These are phyloP conservation scores for Pythium aquatile DNA, from an alignment of 352 stramenopile species.

Conservation along the genomic window DNA sequence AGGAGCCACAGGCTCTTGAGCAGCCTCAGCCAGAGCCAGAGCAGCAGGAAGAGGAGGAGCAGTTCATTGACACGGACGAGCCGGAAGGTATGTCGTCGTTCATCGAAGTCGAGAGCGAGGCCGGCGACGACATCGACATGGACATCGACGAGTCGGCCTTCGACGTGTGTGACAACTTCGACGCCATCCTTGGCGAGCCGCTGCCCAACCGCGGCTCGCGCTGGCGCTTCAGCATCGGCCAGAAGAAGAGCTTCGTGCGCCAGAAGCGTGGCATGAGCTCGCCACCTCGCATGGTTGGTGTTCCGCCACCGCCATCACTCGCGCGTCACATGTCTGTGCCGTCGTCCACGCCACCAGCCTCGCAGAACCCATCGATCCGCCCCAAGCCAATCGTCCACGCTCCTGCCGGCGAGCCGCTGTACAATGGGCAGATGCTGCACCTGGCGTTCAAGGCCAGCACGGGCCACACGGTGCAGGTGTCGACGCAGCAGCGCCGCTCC, in stretches of 20 bases:
- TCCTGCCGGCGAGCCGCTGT: constrained; percentile 34
- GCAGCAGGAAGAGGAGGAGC: constrained; percentile 17
- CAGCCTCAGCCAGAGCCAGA: constrained; percentile 7
- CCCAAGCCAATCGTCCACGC: constrained; percentile 26
- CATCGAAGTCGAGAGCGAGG: constrained; percentile 27
- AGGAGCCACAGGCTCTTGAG: not conserved
- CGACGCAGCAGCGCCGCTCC: constrained; percentile 38
- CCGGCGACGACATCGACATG: constrained; percentile 31
- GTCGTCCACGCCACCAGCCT: constrained; percentile 14
- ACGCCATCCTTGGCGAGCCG: constrained; percentile 37
- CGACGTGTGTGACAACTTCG: constrained; percentile 36
- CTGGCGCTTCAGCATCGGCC: constrained; percentile 26
- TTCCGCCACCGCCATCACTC: constrained; percentile 27
- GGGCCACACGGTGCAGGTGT: constrained; percentile 43
- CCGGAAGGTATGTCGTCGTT: constrained; percentile 34
- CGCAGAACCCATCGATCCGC: constrained; percentile 13
- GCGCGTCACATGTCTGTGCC: constrained; percentile 29
- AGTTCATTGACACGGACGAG: constrained; percentile 32
- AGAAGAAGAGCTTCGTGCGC: constrained; percentile 27
- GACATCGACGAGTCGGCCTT: constrained; percentile 38
- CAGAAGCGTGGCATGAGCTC: constrained; percentile 53
- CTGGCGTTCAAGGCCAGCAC: constrained; percentile 49
- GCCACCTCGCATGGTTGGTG: constrained; percentile 42
- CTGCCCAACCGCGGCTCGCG: constrained; percentile 22
- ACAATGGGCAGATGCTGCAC: constrained; percentile 57